These are phyloP conservation scores for Schizonepeta tenuifolia DNA, from an alignment of 257 asterid genomes.

Conservation along the genomic window DNA sequence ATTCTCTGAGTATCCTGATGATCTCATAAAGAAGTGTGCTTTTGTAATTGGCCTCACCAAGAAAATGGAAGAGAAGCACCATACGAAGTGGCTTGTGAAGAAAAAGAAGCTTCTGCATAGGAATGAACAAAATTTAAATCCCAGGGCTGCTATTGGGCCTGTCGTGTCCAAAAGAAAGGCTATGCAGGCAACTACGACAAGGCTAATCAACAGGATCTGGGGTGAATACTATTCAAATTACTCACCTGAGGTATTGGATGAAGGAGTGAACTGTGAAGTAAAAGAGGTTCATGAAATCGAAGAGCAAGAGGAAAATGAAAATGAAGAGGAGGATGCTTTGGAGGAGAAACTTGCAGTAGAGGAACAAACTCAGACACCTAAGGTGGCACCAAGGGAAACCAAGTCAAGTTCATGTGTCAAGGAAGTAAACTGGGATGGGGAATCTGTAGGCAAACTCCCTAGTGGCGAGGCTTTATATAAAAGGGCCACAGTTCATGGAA, in stretches of 20 bases:
- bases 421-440: slow-evolving; percentile 71
- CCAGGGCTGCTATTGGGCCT: slow-evolving; percentile 81
- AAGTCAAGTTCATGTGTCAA: slow-evolving; percentile 47
- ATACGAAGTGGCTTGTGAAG: slow-evolving; percentile 91
- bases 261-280: slow-evolving; percentile 48
- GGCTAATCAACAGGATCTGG: slow-evolving; percentile 87
- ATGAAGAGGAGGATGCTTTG: slow-evolving; percentile 69
- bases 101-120: slow-evolving; percentile 73
- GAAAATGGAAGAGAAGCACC: slow-evolving; percentile 96
- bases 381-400: slow-evolving; percentile 39
- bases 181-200: slow-evolving; percentile 95
- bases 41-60: slow-evolving; percentile 69
- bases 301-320: slow-evolving; percentile 77
- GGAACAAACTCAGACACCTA: slow-evolving; percentile 44
- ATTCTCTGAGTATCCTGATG: slow-evolving; percentile 86
- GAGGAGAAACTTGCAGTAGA: slow-evolving; percentile 52
- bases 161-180: slow-evolving; percentile 79
- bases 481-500: slow-evolving; percentile 59
- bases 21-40: slow-evolving; percentile 64
- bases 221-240: slow-evolving; percentile 87
- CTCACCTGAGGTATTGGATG: slow-evolving; percentile 64
- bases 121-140: slow-evolving; percentile 64
- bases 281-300: slow-evolving; percentile 68
- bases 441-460: slow-evolving; percentile 57
- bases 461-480: slow-evolving; percentile 62